Base-by-base conservation (phyloP, 139 green algal genomes). In the Eudorina sp. region DNA sequence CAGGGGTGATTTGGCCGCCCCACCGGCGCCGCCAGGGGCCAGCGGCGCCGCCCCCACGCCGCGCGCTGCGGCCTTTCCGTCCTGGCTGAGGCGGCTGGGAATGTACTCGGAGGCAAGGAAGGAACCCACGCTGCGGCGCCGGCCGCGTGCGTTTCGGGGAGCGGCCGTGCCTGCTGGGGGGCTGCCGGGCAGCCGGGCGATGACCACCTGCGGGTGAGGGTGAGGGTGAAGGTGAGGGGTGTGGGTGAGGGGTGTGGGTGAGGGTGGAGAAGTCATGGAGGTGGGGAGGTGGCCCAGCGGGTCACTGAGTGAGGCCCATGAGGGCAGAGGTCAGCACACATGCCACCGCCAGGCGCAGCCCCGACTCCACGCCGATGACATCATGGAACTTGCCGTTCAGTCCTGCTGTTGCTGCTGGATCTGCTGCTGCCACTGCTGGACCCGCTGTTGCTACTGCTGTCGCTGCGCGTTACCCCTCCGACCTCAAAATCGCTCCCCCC, bases 71-170 rank as follows among this genome's bases (percentile, higher is more conserved):
- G 38, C 53, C 40, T 40, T 72, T 13, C 53, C 77, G 53, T 84
- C 77, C 77, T 84, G 77, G 77, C 77, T 84, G 51, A 84, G 53
- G 53, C 77, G 77, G 53, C 77, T 84, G 21, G 77, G 77, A 2
- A 84, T 53, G 77, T 84, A 84, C 53, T 84, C 77, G 36, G n/a
- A 11, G 29, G 53, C 21, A 1, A 3, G 16, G 4, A 62, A 7
- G 45, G 34, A 34, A 16, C 75, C 48, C n/a, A 23, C 48, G 45
- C 77, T 84, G 38, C 77, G 53, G 2, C 77, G 77, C 23, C 76
- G 34, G 76, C 34, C 34, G 34, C 34, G 76, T 45, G 25, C 60
- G 27, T 55, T 60, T 16, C 38, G 41, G 72, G 21, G 41, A 27
- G 72, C 7, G 13, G 64, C 64, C 0, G 31, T 11, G 23, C 11